phyloP scores from a whole-genome alignment of 306 rosid genomes.

The Cicer arietinum region DNA sequence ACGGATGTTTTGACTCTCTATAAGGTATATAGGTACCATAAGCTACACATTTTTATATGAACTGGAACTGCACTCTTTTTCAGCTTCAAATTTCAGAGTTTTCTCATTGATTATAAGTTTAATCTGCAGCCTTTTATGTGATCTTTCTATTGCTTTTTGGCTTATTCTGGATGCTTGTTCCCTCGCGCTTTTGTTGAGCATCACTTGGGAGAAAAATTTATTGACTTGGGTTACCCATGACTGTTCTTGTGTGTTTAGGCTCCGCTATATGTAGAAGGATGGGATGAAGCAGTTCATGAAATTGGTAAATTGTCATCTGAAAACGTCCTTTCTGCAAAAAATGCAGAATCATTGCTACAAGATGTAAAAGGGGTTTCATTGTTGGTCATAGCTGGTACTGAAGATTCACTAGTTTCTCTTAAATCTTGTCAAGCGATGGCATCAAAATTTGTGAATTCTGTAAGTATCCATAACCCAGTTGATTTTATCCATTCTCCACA shows the following conservation, averaged over 20 bases:
- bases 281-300: conserved; percentile 98
- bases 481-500: conserved; percentile 6
- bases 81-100: conserved; percentile 22
- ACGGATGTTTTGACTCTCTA: conserved; percentile 76
- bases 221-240: conserved; percentile 29
- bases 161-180: conserved; percentile 4
- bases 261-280: conserved; percentile 87
- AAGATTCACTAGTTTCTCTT: conserved; percentile 82
- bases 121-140: not conserved
- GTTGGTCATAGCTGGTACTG: conserved; percentile 85
- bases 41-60: conserved; percentile 3
- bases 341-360: conserved; percentile 68
- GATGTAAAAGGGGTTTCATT: conserved; percentile 74
- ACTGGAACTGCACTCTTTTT: not conserved
- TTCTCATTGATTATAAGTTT: conserved; percentile 12
- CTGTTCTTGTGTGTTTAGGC: conserved; percentile 58
- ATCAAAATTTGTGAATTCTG: conserved; percentile 84
- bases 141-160: not conserved
- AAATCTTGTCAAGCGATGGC: conserved; percentile 87
- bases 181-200: conserved; percentile 8
- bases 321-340: conserved; percentile 62
- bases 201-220: conserved; percentile 7
- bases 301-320: conserved; percentile 87
- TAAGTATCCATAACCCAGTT: conserved; percentile 50
- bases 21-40: conserved; percentile 62